These are phyloP conservation scores for Crithidia expoeki DNA, from an alignment of 208 protist species.

Conservation along the genomic window DNA sequence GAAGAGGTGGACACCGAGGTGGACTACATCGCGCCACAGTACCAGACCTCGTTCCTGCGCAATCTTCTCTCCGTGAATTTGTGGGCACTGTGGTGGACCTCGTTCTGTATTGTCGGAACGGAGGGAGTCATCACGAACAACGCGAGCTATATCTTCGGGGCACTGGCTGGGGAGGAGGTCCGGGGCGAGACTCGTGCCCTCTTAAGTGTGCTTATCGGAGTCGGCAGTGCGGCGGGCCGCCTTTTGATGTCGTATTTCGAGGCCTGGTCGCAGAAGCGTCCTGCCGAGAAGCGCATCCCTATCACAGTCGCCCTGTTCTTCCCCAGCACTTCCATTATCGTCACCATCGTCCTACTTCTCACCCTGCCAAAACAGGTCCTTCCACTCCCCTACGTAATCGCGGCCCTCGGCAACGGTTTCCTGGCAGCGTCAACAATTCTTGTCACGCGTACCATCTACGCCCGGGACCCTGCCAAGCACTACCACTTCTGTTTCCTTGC, in stretches of 20 bases:
- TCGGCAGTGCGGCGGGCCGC: slow-evolving; percentile 54
- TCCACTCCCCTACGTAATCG: slow-evolving; percentile 56
- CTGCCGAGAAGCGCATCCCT: slow-evolving; percentile 51
- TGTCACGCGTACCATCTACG: slow-evolving; percentile 70
- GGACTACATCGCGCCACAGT: slow-evolving; percentile 70
- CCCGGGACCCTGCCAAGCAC: slow-evolving; percentile 69
- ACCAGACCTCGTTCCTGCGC: slow-evolving; percentile 51
- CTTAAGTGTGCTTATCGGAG: slow-evolving; percentile 53
- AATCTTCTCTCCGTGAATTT: slow-evolving; percentile 40
- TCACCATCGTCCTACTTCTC: slow-evolving; percentile 50
- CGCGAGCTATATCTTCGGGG: slow-evolving; percentile 44
- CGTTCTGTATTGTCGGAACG: slow-evolving; percentile 45
- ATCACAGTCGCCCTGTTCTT: slow-evolving; percentile 53
- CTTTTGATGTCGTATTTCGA: slow-evolving; percentile 56
- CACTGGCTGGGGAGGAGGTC: slow-evolving; percentile 32
- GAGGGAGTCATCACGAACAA: slow-evolving; percentile 66
- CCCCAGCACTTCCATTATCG: slow-evolving; percentile 42
- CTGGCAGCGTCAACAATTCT: slow-evolving; percentile 49
- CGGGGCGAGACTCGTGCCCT: slow-evolving; percentile 37
- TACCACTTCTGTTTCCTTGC: slow-evolving; percentile 69
- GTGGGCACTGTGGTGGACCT: slow-evolving; percentile 48
- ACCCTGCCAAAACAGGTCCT: slow-evolving; percentile 34
- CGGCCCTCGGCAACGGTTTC: slow-evolving; percentile 67
- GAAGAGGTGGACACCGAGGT: slow-evolving; percentile 43
- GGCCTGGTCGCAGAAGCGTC: slow-evolving; percentile 48